Evolutionary conservation across 2,329 filamentous ascomycete species (phyloP), one percentile per base, ranked within the genome.

Genomic region (Ophiosphaerella korrae): DNA sequence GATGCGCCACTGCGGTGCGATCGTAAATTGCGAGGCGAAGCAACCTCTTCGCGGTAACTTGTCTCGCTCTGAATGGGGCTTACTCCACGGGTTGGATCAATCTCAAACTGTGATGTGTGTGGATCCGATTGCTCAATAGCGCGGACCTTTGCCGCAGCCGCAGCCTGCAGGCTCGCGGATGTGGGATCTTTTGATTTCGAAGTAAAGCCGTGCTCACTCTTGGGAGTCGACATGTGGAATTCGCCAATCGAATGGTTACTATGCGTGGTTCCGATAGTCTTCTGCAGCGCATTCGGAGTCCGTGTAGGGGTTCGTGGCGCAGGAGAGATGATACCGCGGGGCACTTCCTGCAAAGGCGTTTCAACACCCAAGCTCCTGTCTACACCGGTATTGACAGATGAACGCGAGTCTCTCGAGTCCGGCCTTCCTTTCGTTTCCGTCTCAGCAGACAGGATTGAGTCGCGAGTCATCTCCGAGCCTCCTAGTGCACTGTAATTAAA

Each of bases 41-140:
- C 50, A 5, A 55, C 48, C 18, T 66, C 68, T 16, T 71, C 67
- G 24, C 60, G 61, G 64, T 92, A 93, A 55, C 92, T 94, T 9
- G 91, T 93, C 13, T 96, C 90, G 64, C 92, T 97, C 61, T 94
- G 92, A 52, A 96, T 92, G 0, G 93, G 93, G 68, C 92, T 97
- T 42, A 95, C 76, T 9, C 86, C 88, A 36, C 89, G 87, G 36
- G 82, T 59, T 3, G 70, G 65, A 2, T 65, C 67, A 45, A 73
- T 70, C 42, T 74, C 71, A 46, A 68, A 73, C 41, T 71, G 68
- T n/a, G 71, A 72, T 5, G 64, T 60, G 33, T 70, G 70, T n/a
- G 68, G 64, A 36, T 68, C 58, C 8, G 61, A 57, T 26, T 60
- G 64, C 54, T 73, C 71, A 23, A 73, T 64, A 7, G 71, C 70